phyloP scores from a whole-genome alignment of 1,284 basidiomycete genomes.

The Boletus semigastroideus region DNA sequence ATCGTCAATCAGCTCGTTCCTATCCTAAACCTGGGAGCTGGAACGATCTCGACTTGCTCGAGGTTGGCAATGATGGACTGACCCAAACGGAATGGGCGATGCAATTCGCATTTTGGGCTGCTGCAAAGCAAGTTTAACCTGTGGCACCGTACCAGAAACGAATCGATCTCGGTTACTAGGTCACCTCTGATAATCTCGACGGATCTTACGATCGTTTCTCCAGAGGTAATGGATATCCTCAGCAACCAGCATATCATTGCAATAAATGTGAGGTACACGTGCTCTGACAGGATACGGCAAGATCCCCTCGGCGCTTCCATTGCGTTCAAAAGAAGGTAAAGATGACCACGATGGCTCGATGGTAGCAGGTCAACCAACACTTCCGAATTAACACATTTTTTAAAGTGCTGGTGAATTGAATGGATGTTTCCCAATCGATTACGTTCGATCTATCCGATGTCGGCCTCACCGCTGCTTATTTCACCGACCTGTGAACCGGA shows the following conservation, averaged over 20 bases:
- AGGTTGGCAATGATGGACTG: slow-evolving; percentile 47
- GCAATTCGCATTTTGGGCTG: slow-evolving; percentile 48
- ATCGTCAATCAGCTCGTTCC: slow-evolving; percentile 53
- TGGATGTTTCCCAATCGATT: background rate
- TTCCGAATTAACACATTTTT: too few relatives aligned
- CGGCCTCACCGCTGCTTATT: slow-evolving; percentile 3
- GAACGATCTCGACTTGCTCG: slow-evolving; percentile 50
- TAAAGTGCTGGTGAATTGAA: slow-evolving; percentile 13
- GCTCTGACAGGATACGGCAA: slow-evolving; percentile 37
- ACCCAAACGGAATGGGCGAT: slow-evolving; percentile 44
- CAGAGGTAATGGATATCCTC: slow-evolving; percentile 4
- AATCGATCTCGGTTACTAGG: background rate
- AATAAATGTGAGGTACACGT: slow-evolving; percentile 5
- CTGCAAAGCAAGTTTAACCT: slow-evolving; percentile 7
- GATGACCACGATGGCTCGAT: slow-evolving; percentile 50
- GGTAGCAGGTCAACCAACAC: slow-evolving; percentile 37
- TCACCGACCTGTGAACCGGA: slow-evolving; percentile 9
- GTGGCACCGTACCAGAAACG: background rate
- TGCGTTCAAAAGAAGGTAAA: slow-evolving; percentile 45
- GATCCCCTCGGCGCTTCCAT: slow-evolving; percentile 48
- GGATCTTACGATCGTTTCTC: slow-evolving; percentile 3
- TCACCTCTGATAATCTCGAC: slow-evolving; percentile 15
- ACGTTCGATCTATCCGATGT: slow-evolving; percentile 11
- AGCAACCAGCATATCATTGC: slow-evolving; percentile 7
- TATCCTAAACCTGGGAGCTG: slow-evolving; percentile 43